Conservation (phyloP, 139 green algal genomes). For the Pycnococcus provasolii region DNA sequence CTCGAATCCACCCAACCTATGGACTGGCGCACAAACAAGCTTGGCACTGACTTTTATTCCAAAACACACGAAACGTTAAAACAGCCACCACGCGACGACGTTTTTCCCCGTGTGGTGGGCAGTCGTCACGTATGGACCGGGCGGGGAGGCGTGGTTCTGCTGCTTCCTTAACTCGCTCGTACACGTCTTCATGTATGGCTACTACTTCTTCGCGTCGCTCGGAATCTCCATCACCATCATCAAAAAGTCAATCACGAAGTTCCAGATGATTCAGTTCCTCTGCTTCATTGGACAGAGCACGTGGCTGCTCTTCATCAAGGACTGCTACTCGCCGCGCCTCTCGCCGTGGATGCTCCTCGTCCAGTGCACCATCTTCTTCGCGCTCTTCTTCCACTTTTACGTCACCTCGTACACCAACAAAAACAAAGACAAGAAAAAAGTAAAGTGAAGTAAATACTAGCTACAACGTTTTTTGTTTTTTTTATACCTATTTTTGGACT, state of each 20-base stretch:
- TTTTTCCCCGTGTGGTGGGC: slow-evolving; percentile 43
- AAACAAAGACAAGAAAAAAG: neutral
- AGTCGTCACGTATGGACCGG: slow-evolving; percentile 34
- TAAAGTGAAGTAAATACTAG: too few relatives aligned
- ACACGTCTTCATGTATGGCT: slow-evolving; percentile 44
- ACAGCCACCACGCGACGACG: slow-evolving; percentile 38
- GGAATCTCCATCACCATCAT: slow-evolving; percentile 15
- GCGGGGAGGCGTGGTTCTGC: slow-evolving; percentile 37
- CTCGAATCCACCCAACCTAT: too few relatives aligned
- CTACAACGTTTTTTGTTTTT: neutral
- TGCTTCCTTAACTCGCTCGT: slow-evolving; percentile 41
- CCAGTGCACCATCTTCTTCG: slow-evolving; percentile 35
- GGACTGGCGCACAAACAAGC: too few relatives aligned
- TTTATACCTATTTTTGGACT: neutral
- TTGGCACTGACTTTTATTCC: too few relatives aligned
- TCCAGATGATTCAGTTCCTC: slow-evolving; percentile 41
- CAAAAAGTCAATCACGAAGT: slow-evolving; percentile 36
- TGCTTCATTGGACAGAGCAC: slow-evolving; percentile 24
- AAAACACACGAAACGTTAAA: too few relatives aligned
- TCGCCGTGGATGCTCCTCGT: slow-evolving; percentile 29
- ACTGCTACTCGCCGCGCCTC: slow-evolving; percentile 36
- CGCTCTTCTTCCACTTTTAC: slow-evolving; percentile 34
- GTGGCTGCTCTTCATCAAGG: slow-evolving; percentile 21
- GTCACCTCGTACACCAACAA: neutral
- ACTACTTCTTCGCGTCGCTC: slow-evolving; percentile 34